These are phyloP conservation scores for Diversispora epigaea DNA, from an alignment of 192 early-diverging fungal genomes.

Conservation along the genomic window DNA sequence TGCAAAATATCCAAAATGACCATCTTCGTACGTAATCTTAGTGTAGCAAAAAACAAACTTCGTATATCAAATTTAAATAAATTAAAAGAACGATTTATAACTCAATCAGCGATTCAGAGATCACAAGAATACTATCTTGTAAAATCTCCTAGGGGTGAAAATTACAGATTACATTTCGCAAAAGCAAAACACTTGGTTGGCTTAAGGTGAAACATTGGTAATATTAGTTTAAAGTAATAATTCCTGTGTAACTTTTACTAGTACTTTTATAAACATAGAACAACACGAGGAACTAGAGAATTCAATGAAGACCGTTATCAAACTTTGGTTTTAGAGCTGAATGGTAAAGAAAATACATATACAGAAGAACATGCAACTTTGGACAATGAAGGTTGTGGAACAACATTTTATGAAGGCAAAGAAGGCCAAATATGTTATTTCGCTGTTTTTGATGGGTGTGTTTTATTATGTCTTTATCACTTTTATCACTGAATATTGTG, in stretches of 20 bases:
- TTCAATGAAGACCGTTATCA: slow-evolving; percentile 58
- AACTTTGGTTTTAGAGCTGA: slow-evolving; percentile 43
- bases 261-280: slow-evolving; percentile 31
- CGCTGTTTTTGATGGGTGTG: slow-evolving; percentile 61
- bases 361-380: slow-evolving; percentile 29
- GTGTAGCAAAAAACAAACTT: too few relatives aligned
- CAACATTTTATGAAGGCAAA: slow-evolving; percentile 31
- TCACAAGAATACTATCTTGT: slow-evolving; percentile 33
- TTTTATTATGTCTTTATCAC: neutral
- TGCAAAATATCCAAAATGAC: too few relatives aligned
- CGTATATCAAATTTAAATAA: too few relatives aligned
- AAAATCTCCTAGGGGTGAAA: slow-evolving; percentile 33
- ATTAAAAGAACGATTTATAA: neutral
- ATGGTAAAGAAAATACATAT: neutral
- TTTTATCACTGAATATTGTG: neutral
- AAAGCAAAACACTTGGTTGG: slow-evolving; percentile 53
- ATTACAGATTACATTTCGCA: slow-evolving; percentile 44
- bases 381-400: neutral
- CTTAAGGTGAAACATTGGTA: slow-evolving; percentile 18
- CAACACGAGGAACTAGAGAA: slow-evolving; percentile 54
- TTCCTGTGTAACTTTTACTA: neutral
- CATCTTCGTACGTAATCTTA: too few relatives aligned
- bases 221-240: neutral
- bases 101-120: neutral
- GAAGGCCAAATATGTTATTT: slow-evolving; percentile 47